phyloP scores from a whole-genome alignment of 768 basidiomycete genomes.

The Boletus vermiculosoides region DNA sequence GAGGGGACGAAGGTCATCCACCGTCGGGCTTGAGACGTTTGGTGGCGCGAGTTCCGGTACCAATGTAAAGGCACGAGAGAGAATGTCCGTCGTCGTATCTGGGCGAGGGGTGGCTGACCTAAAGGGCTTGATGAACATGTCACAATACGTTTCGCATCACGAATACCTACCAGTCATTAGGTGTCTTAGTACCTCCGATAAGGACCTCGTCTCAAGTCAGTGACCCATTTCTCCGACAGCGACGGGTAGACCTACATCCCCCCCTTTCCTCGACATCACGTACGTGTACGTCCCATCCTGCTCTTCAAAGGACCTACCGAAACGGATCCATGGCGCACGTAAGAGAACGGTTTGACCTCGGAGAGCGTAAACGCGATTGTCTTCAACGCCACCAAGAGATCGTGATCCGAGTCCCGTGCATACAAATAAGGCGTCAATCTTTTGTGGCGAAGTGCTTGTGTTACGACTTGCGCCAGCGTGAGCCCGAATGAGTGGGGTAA shows the following conservation, averaged over 20 bases:
- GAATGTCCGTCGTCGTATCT: constrained; percentile 51
- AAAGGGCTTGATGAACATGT: background rate
- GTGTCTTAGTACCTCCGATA: constrained; percentile 56
- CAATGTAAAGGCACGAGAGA: constrained; percentile 48
- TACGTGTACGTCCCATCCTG: constrained; percentile 32
- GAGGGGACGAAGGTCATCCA: constrained; percentile 47
- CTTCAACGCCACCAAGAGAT: constrained; percentile 46
- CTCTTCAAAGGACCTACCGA: constrained; percentile 26
- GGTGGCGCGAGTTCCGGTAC: constrained; percentile 57
- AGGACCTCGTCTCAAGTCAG: constrained; percentile 36
- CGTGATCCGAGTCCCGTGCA: constrained; percentile 63
- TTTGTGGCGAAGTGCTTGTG: background rate
- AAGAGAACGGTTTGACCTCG: constrained; percentile 44
- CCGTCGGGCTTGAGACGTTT: constrained; percentile 42
- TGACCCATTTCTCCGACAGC: background rate
- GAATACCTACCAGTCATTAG: constrained; percentile 53
- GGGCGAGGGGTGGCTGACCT: constrained; percentile 3
- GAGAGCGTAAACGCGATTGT: constrained; percentile 40
- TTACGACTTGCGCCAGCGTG: background rate
- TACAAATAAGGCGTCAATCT: constrained; percentile 36
- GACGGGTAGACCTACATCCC: constrained; percentile 34
- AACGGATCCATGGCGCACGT: constrained; percentile 42
- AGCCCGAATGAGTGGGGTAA: background rate
- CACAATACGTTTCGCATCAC: background rate
- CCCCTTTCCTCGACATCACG: constrained; percentile 34